Percentiles rank a stretch among this genome's conserved stretches.
Evolutionary conservation across 306 rosid genomes (phyloP).

Genomic region (Quercus parvula): DNA sequence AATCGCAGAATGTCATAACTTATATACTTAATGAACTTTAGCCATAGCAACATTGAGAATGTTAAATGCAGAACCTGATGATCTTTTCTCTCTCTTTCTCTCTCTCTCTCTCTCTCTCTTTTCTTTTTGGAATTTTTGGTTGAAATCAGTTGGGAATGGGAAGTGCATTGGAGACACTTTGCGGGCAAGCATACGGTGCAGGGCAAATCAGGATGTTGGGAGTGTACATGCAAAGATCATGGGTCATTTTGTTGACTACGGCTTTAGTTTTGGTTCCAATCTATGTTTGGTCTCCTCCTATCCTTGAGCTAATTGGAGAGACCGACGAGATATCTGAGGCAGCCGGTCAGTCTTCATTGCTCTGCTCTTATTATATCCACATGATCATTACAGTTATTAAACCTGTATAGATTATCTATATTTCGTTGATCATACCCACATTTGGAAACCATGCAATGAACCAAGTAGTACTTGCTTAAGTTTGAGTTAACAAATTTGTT

Average conservation of each 20-base stretch:
- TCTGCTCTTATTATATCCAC: background rate
- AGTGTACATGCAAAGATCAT: slow-evolving; percentile 86
- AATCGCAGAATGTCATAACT: background rate
- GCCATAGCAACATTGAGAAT: background rate
- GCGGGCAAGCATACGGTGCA: slow-evolving; percentile 86
- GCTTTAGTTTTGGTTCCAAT: slow-evolving; percentile 44
- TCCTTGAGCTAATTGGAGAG: slow-evolving; percentile 52
- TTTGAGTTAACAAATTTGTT: too few relatives aligned
- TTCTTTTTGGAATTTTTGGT: background rate
- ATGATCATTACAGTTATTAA: too few relatives aligned
- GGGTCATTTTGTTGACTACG: slow-evolving; percentile 56
- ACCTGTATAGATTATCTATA: too few relatives aligned
- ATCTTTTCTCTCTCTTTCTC: background rate
- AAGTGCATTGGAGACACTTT: slow-evolving; percentile 79
- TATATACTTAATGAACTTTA: background rate
- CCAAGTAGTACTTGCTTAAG: too few relatives aligned
- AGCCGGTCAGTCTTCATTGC: slow-evolving; percentile 45
- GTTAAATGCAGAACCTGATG: background rate
- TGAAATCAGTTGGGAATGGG: slow-evolving; percentile 77
- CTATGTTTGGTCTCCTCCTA: slow-evolving; percentile 71
- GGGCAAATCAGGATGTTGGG: slow-evolving; percentile 65
- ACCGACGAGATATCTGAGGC: slow-evolving; percentile 53
- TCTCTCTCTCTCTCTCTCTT: background rate
- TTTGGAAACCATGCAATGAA: too few relatives aligned
- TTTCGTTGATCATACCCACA: too few relatives aligned